Evolutionary conservation across 2,329 filamentous ascomycete species (phyloP).

Genomic region (Fusarium buharicum): DNA sequence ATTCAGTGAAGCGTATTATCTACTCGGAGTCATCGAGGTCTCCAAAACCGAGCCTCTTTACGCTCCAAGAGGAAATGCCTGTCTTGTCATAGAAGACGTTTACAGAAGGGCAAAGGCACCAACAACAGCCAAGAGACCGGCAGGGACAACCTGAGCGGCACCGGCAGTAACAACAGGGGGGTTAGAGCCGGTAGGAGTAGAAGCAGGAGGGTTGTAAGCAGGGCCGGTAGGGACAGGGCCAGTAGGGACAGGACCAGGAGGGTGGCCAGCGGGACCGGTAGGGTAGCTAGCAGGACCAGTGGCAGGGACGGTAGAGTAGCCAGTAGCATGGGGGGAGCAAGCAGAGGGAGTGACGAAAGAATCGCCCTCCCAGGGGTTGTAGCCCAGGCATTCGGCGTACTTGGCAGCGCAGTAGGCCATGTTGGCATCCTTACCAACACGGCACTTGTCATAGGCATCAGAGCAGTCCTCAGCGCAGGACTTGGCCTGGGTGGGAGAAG

Average conservation of each 20-base stretch:
- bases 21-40: background rate
- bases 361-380: conserved; percentile 33
- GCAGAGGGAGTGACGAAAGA: conserved; percentile 33
- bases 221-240: background rate
- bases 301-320: background rate
- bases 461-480: conserved; percentile 22
- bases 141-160: conserved; percentile 38
- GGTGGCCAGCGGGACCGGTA: conserved; percentile 1
- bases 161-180: conserved; percentile 31
- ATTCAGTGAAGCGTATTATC: no score
- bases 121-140: conserved; percentile 40
- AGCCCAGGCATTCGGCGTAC: conserved; percentile 37
- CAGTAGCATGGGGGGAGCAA: conserved; percentile 25
- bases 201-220: background rate
- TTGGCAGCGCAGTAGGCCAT: conserved; percentile 36
- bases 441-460: conserved; percentile 30
- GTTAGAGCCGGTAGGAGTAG: conserved; percentile 1
- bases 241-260: background rate
- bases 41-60: background rate
- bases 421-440: conserved; percentile 25
- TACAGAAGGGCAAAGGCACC: conserved; percentile 44
- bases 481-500: conserved; percentile 21
- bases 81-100: background rate
- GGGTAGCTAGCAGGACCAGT: conserved; percentile 3
- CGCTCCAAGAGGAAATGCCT: background rate